Conservation (phyloP, 2,329 filamentous ascomycete genomes). For the Pseudopithomyces chartarum region DNA sequence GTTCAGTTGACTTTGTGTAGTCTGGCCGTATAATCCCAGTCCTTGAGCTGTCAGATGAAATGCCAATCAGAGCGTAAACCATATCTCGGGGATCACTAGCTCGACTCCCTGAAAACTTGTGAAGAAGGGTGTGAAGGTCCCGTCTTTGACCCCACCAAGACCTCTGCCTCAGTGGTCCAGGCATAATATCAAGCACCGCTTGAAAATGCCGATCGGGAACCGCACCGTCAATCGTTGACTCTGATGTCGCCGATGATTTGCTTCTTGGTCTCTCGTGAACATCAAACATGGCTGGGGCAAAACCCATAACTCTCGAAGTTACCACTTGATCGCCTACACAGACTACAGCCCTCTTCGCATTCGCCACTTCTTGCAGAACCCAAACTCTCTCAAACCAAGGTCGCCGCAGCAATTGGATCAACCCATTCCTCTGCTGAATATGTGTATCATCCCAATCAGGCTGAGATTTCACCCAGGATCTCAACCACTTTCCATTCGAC, state of each 20-base stretch:
- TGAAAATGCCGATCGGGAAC: slow-evolving; percentile 13
- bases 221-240: neutral
- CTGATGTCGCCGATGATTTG: no score
- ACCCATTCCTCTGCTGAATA: neutral
- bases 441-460: neutral
- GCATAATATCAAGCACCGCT: slow-evolving; percentile 29
- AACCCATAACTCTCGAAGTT: slow-evolving; percentile 15
- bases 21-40: slow-evolving; percentile 2
- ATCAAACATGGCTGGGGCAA: slow-evolving; percentile 2
- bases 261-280: no score
- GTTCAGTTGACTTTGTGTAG: slow-evolving; percentile 8
- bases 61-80: slow-evolving; percentile 26
- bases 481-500: neutral
- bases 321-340: slow-evolving; percentile 16
- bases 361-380: slow-evolving; percentile 30
- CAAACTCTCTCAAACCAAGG: slow-evolving; percentile 27
- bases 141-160: slow-evolving; percentile 26
- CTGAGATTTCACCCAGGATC: neutral
- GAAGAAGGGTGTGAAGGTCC: slow-evolving; percentile 20
- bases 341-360: slow-evolving; percentile 19
- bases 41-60: slow-evolving; percentile 18
- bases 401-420: slow-evolving; percentile 8
- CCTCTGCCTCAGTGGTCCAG: slow-evolving; percentile 9
- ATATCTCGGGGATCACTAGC: slow-evolving; percentile 24
- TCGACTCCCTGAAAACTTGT: slow-evolving; percentile 21